These are phyloP conservation scores for Penicillium crystallinum DNA, from an alignment of 495 filamentous ascomycete genomes.

Conservation along the genomic window DNA sequence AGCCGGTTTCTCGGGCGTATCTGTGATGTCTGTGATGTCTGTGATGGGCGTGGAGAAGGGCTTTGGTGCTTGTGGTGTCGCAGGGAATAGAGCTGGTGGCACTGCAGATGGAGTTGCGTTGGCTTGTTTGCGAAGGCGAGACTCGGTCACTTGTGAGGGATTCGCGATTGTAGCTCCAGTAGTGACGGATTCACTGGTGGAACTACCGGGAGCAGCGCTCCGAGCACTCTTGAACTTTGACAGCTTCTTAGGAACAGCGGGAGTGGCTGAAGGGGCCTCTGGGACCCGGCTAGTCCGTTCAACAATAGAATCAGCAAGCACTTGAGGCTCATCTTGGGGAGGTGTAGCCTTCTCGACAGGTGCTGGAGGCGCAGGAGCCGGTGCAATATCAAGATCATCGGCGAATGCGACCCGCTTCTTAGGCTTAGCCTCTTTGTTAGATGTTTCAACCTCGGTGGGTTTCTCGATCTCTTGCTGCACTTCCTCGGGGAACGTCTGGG, in stretches of 20 bases:
- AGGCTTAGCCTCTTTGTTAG: conserved; percentile 27
- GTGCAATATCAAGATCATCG: conserved; percentile 65
- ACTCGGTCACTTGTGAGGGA: conserved; percentile 11
- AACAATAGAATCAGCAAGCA: conserved; percentile 44
- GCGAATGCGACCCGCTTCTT: conserved; percentile 80
- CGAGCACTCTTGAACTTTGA: conserved; percentile 42
- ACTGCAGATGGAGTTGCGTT: conserved; percentile 17
- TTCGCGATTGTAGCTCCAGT: conserved; percentile 2
- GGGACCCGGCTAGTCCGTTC: conserved; percentile 30
- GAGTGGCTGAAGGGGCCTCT: conserved; percentile 8
- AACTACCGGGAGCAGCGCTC: conserved; percentile 5
- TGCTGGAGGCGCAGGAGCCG: conserved; percentile 27
- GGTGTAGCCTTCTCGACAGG: conserved; percentile 26
- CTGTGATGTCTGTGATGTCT: conserved; percentile 30
- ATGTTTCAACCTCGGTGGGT: conserved; percentile 11
- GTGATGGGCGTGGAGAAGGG: conserved; percentile 43
- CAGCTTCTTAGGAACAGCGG: conserved; percentile 33
- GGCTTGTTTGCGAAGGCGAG: conserved; percentile 14
- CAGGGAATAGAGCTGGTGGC: conserved; percentile 37
- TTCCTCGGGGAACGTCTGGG: conserved; percentile 28
- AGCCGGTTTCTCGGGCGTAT: conserved; percentile 18
- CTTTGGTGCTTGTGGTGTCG: conserved; percentile 39
- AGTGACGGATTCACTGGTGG: conserved; percentile 6
- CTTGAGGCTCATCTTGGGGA: conserved; percentile 33
- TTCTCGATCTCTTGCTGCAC: conserved; percentile 29